Conservation (phyloP, 2,329 filamentous ascomycete species). For the Fusarium sp. region DNA sequence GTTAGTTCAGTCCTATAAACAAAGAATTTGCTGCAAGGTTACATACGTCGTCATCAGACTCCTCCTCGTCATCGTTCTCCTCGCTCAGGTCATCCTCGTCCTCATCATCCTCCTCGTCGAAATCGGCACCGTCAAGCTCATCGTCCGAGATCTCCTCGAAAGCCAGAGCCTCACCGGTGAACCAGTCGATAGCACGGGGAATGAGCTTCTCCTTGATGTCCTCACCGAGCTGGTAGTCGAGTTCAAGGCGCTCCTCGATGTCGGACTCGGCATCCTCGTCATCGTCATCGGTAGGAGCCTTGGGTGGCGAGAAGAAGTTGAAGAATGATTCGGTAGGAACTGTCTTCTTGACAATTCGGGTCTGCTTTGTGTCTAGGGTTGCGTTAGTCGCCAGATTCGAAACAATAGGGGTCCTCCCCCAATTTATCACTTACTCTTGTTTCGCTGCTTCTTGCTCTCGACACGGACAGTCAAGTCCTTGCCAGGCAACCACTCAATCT, state of each 20-base stretch:
- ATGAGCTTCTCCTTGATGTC: conserved; percentile 99
- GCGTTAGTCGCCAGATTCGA: conserved; percentile 21
- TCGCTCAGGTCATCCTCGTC: conserved; percentile 89
- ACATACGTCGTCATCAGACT: conserved; percentile 82
- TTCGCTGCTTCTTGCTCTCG: conserved; percentile 99
- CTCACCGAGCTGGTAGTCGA: conserved; percentile 98
- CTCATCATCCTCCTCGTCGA: conserved; percentile 92
- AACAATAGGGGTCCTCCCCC: neutral
- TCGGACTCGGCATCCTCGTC: conserved; percentile 86
- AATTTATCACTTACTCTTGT: conserved; percentile 82
- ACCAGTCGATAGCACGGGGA: conserved; percentile 98
- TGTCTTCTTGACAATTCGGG: conserved; percentile 98
- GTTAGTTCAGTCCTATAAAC: conserved; percentile 19
- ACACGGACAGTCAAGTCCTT: conserved; percentile 94
- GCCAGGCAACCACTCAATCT: conserved; percentile 95
- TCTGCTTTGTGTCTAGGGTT: conserved; percentile 92
- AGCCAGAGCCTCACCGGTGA: conserved; percentile 96
- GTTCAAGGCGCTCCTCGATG: conserved; percentile 96
- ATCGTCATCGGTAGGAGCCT: conserved; percentile 77
- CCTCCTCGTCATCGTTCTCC: conserved; percentile 85
- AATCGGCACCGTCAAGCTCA: conserved; percentile 84
- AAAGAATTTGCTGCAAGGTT: neutral
- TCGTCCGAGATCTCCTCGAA: conserved; percentile 92
- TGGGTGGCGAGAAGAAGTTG: conserved; percentile 98
- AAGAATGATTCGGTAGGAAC: conserved; percentile 98